Conservation (phyloP, 768 basidiomycete species). For the Leccinum uliginosum region DNA sequence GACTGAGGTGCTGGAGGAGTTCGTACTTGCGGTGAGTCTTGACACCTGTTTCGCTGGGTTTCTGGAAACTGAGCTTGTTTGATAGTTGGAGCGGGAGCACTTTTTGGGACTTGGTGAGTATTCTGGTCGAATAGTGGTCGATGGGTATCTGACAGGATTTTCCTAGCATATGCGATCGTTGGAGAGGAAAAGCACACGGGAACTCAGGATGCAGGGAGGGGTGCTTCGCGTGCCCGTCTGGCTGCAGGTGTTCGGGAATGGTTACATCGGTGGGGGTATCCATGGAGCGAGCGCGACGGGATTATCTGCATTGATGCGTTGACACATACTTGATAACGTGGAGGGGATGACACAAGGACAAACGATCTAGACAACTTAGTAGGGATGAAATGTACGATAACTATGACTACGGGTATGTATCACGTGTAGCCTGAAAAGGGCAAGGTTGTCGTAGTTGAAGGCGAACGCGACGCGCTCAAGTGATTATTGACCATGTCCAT, state of each 20-base stretch:
- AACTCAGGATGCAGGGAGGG: constrained; percentile 77
- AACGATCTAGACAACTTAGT: constrained; percentile 11
- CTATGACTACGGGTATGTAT: neutral
- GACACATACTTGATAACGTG: constrained; percentile 51
- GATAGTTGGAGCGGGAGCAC: constrained; percentile 79
- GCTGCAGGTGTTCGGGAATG: constrained; percentile 86
- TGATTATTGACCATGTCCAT: constrained; percentile 27
- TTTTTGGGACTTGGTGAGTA: constrained; percentile 75
- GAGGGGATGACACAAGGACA: neutral
- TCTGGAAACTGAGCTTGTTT: constrained; percentile 12
- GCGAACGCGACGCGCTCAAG: constrained; percentile 8
- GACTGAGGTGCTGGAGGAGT: constrained; percentile 84
- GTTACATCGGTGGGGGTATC: constrained; percentile 92
- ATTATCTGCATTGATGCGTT: constrained; percentile 84
- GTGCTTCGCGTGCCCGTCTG: constrained; percentile 77
- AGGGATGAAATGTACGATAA: constrained; percentile 7
- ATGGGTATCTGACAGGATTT: constrained; percentile 8
- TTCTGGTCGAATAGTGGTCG: constrained; percentile 18
- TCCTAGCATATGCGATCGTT: constrained; percentile 77
- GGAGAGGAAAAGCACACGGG: constrained; percentile 97
- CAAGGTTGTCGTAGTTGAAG: neutral
- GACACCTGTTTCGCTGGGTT: neutral
- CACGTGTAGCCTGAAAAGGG: constrained; percentile 15
- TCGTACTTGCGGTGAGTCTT: constrained; percentile 74
- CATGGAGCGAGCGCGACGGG: constrained; percentile 91